Base-by-base conservation (phyloP, 2,329 filamentous ascomycete species). In the Colletotrichum paranaense region DNA sequence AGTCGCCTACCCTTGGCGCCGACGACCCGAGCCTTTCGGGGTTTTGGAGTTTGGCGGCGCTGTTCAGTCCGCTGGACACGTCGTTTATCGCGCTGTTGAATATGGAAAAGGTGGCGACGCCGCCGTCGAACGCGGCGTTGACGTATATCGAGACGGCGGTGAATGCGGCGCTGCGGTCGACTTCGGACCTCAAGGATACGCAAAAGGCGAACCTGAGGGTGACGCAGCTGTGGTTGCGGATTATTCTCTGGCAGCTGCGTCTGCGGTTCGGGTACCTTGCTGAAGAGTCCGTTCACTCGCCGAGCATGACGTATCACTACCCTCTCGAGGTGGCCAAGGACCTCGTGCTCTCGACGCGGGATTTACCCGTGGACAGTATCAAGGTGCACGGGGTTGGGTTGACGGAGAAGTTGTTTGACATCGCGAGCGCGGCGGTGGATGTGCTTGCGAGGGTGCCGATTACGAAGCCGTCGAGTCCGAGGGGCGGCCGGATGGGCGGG, bases 351-450 rank as follows among this genome's bases (percentile, higher is more conserved):
- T 84, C 83, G 1, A 85, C 82, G 0, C 76, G 81, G 2, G 81
- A 84, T 30, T 76, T 86, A 0, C 78, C 82, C 0, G 74, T 85
- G 1, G 79, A 80, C 19, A 83, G 82, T 57, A 82, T 87, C 67
- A 80, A 78, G 24, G 81, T 87, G 0, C 85, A 87, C 12, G 85
- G 85, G 0, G 83, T 84, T 11, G 85, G 85, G 0, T 74, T 87
- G n/a, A 86, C 85, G 0, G 85, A 87, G 68, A 87, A 87, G 73
- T 74, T 87, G 0, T 86, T 85, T 53, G 85, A 86, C 46, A 80
- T 87, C 30, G 84, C 84, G 0, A 86, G 83, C 0, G 82, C 84
- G 0, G 82, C 86, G 1, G 81, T 85, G 1, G 85, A 87, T 59
- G 85, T 87, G 1, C 76, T 86, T 1, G 84, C 85, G 0, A 80